Conservation (phyloP, 345 rosid species). For the Tarenaya hassleriana region DNA sequence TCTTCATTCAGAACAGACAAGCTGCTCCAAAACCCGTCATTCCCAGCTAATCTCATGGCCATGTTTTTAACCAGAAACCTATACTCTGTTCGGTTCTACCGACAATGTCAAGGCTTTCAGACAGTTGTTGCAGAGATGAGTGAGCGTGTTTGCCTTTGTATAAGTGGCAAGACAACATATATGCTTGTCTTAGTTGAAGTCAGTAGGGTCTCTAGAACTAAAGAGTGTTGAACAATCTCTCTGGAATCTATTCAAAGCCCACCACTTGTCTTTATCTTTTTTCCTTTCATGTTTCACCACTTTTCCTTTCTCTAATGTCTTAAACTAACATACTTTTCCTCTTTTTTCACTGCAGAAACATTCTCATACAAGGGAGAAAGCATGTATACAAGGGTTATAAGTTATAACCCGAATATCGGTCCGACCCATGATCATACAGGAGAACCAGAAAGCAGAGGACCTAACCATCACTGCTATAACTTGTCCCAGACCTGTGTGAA, state of each 20-base stretch:
- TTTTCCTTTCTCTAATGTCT: too few species aligned
- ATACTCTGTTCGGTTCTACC: not conserved
- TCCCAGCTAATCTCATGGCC: constrained; percentile 14
- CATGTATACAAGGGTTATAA: too few species aligned
- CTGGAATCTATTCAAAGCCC: constrained; percentile 23
- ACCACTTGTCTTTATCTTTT: constrained; percentile 22
- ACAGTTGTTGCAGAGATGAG: too few species aligned
- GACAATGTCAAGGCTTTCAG: not conserved
- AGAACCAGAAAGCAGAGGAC: too few species aligned
- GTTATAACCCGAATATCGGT: too few species aligned
- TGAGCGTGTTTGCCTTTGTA: not conserved
- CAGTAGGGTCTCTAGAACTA: constrained; percentile 21
- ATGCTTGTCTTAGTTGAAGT: too few species aligned
- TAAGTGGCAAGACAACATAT: constrained; percentile 15
- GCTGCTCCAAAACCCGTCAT: not conserved
- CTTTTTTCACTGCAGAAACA: constrained; percentile 13
- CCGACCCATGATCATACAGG: too few species aligned
- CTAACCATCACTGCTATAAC: too few species aligned
- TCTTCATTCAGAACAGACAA: constrained; percentile 36
- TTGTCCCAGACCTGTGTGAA: too few species aligned
- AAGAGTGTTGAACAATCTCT: constrained; percentile 27
- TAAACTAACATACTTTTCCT: too few species aligned
- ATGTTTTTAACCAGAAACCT: constrained; percentile 5
- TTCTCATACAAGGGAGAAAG: constrained; percentile 5
- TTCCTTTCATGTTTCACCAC: not conserved